A percentile compares a stretch with the other conserved stretches of the same genome.
These are phyloP conservation scores for Ustanciosporium gigantosporum DNA, from an alignment of 1,284 basidiomycete species.

Conservation along the genomic window DNA sequence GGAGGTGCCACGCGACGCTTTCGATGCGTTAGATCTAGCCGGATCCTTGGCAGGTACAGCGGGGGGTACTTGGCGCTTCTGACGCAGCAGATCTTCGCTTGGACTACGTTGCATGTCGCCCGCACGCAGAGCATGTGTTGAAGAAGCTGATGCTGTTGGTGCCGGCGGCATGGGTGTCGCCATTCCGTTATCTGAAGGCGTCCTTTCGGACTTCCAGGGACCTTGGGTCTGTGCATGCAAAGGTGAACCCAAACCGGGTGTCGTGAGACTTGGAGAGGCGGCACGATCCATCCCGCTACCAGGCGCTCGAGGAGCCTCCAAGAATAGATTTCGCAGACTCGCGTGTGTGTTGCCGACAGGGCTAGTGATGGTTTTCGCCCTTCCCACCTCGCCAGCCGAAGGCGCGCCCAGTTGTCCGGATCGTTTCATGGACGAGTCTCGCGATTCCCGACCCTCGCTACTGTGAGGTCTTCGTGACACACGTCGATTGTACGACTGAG, in stretches of 20 bases:
- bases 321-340: neutral
- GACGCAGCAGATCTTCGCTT: conserved; percentile 1
- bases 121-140: neutral
- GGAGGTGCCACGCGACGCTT: too few species aligned
- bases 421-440: conserved; percentile 6
- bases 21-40: too few species aligned
- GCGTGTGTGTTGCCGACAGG: neutral
- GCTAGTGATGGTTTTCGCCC: neutral
- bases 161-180: too few species aligned
- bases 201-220: too few species aligned
- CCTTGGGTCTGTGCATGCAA: neutral
- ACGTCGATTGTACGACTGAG: conserved; percentile 30
- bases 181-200: too few species aligned
- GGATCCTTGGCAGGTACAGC: neutral
- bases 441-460: conserved; percentile 30
- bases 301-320: neutral
- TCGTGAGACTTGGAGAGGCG: neutral
- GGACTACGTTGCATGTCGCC: neutral
- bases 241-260: conserved; percentile 3
- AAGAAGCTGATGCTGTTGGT: neutral
- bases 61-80: neutral
- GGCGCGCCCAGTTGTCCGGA: conserved; percentile 1
- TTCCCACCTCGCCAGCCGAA: neutral
- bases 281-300: too few species aligned
- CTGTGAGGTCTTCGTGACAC: conserved; percentile 30